These are phyloP conservation scores for Xylaria sp. DNA, from an alignment of 2,329 filamentous ascomycete genomes.

Conservation along the genomic window DNA sequence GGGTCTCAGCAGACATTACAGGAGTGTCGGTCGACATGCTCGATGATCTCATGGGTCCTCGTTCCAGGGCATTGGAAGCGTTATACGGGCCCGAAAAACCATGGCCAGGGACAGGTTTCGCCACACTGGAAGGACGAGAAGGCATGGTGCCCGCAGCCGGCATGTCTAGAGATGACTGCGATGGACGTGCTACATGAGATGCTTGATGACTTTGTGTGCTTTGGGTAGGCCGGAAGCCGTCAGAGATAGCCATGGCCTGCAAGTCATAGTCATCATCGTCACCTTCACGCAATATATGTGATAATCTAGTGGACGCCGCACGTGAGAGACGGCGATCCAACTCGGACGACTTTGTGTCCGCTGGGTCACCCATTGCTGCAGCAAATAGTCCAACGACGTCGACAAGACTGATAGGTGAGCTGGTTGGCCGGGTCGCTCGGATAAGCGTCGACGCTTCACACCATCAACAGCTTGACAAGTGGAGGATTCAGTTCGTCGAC, in stretches of 20 bases:
- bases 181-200: slow-evolving; percentile 31
- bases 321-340: slow-evolving; percentile 51
- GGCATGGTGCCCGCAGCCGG: slow-evolving; percentile 32
- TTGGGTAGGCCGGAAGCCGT: slow-evolving; percentile 41
- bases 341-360: slow-evolving; percentile 46
- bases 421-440: slow-evolving; percentile 21
- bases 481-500: slow-evolving; percentile 33
- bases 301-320: slow-evolving; percentile 49
- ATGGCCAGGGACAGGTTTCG: slow-evolving; percentile 56
- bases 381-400: neutral
- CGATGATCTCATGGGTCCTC: slow-evolving; percentile 36
- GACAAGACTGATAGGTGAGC: slow-evolving; percentile 25
- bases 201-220: slow-evolving; percentile 31
- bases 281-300: slow-evolving; percentile 34
- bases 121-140: slow-evolving; percentile 58
- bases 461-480: slow-evolving; percentile 37
- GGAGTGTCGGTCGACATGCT: slow-evolving; percentile 47
- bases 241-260: slow-evolving; percentile 55
- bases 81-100: slow-evolving; percentile 61
- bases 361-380: slow-evolving; percentile 48
- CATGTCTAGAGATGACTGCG: slow-evolving; percentile 31
- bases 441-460: slow-evolving; percentile 35
- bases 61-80: slow-evolving; percentile 55
- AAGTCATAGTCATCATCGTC: slow-evolving; percentile 58
- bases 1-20: slow-evolving; percentile 59